These are phyloP conservation scores for Cryptococcus sp. DNA, from an alignment of 1,284 basidiomycete genomes.

Conservation along the genomic window DNA sequence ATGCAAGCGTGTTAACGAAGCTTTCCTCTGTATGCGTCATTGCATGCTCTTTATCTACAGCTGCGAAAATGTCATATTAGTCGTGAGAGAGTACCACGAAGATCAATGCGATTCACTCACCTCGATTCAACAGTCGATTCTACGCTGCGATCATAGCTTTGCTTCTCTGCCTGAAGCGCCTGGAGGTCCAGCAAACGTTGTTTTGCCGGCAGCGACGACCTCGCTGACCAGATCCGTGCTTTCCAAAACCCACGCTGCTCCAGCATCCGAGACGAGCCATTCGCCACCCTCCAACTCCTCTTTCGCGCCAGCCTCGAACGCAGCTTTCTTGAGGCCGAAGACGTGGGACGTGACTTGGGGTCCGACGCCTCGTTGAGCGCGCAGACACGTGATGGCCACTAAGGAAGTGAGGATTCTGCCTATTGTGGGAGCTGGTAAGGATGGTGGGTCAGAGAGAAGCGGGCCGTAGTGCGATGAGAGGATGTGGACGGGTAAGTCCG, in stretches of 20 bases:
- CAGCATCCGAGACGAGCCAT: conserved; percentile 87
- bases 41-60: too few species aligned
- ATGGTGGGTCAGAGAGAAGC: conserved; percentile 69
- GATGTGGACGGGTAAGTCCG: conserved; percentile 75
- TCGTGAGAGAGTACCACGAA: too few species aligned
- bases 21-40: too few species aligned
- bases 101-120: too few species aligned
- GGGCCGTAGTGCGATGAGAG: conserved; percentile 85
- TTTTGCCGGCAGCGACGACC: conserved; percentile 25
- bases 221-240: conserved; percentile 68
- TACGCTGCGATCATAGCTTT: background rate
- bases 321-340: conserved; percentile 70
- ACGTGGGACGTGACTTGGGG: conserved; percentile 91
- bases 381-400: conserved; percentile 85
- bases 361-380: conserved; percentile 83
- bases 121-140: too few species aligned
- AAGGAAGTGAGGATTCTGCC: conserved; percentile 84
- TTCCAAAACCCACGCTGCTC: conserved; percentile 86
- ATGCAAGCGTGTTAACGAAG: too few species aligned
- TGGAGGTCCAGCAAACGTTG: conserved; percentile 27
- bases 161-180: background rate
- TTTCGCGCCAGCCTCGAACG: conserved; percentile 66
- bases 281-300: conserved; percentile 62
- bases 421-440: conserved; percentile 46
- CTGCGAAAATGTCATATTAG: too few species aligned